Conservation (phyloP, 73 alveolate genomes). For the Paramecium sonneborni region DNA sequence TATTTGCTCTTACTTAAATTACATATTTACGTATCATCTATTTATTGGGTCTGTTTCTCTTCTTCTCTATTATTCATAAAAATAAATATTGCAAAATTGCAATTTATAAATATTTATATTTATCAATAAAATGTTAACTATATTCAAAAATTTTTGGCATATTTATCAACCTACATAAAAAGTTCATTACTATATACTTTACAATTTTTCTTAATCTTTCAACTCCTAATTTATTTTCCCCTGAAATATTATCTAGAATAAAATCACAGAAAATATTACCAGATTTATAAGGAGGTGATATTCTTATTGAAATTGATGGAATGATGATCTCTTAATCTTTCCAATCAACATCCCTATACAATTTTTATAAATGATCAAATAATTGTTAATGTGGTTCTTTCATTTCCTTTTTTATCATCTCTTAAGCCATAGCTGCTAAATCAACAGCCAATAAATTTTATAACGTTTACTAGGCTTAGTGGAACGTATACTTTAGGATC, state of each 20-base stretch:
- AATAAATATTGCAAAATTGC: not conserved
- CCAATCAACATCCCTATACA: slow-evolving; percentile 47
- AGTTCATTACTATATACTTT: not conserved
- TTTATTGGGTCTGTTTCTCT: not conserved
- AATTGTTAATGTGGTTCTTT: slow-evolving; percentile 51
- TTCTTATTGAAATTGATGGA: slow-evolving; percentile 14
- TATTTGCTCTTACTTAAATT: slow-evolving; percentile 18
- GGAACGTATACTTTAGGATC: slow-evolving; percentile 37
- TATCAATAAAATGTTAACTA: not conserved
- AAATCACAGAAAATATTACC: not conserved
- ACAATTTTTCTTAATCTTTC: slow-evolving; percentile 44
- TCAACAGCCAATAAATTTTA: not conserved
- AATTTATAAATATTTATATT: not conserved
- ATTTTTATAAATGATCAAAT: slow-evolving; percentile 33
- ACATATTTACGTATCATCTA: not conserved
- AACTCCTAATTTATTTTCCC: slow-evolving; percentile 20
- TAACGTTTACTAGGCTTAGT: not conserved
- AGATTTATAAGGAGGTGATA: slow-evolving; percentile 29
- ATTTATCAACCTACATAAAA: slow-evolving; percentile 17
- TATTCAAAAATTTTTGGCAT: slow-evolving; percentile 18
- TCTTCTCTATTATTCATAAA: slow-evolving; percentile 13
- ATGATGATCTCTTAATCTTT: slow-evolving; percentile 18
- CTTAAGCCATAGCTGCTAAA: slow-evolving; percentile 5
- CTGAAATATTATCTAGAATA: not conserved
- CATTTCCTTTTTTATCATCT: not conserved